Evolutionary conservation across 164 flowering plant species (phyloP), one percentile per base, ranked within the genome.

Genomic region (Cinnamomum micranthum): DNA sequence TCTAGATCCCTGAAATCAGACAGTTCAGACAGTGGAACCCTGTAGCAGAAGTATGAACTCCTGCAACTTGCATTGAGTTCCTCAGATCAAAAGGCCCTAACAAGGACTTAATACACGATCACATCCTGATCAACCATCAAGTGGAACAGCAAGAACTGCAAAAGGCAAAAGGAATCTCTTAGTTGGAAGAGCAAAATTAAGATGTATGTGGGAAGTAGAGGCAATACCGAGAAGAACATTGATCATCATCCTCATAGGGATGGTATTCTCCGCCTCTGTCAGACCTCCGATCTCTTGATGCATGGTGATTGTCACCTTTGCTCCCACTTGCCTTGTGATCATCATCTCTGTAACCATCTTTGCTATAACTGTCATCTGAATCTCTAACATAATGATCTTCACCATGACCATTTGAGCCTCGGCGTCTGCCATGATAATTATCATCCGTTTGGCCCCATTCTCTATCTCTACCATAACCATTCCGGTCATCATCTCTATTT

Each of bases 401-500:
- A 65, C 91, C 94, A 63, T 88, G 87, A 77, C 85, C 76, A 73
- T 85, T 78, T n/a, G 87, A 78, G 71, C 88, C 92, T 17, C 89
- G 88, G 82, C 87, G 81, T 79, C 81, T 85, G 52, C 94, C 83
- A 77, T 87, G 83, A 55, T 88, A 82, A 41, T 90, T 94, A 80
- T 91, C 96, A 85, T 92, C 97, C 82, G 84, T 90, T 20, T 76
- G 76, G 68, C 92, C 85, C 78, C 82, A 69, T 59, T 88, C 92
- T 71, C 74, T 83, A 24, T 91, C 97, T 82, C 88, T 88, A 63
- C 91, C 97, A 85, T 93, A 85, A 28, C 91, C 88, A 88, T 86
- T 88, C 28, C 85, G 81, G 73, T 88, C 88, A 78, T 91, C 90
- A 55, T 70, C 31, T 52, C 55, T 41, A 20, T 47, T 19, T n/a